Base-by-base conservation (phyloP, 2,329 filamentous ascomycete species). In the Colletotrichum tropicale region DNA sequence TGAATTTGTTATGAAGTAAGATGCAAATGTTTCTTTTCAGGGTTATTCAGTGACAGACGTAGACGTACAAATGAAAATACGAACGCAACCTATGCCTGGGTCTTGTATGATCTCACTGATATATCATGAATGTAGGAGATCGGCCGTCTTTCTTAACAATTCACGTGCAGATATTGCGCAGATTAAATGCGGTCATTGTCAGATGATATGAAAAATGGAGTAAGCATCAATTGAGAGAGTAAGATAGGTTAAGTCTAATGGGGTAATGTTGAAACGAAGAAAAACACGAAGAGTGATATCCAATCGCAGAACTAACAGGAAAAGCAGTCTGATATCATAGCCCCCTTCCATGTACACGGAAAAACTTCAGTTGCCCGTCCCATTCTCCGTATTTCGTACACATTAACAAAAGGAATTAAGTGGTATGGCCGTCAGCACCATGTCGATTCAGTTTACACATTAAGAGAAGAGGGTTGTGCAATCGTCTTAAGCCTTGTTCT, bases 271-370 rank as follows among this genome's bases (percentile, higher is more conserved):
- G 66, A 74, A 61, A 30, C 15, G 34, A 74, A 75, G 6, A 70
- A 32, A 56, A 26, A 36, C 10, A 55, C 26, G 15, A 30, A 32
- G n/a, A 24, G 30, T 64, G 38, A 64, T 65, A 55, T 69, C 60
- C 38, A 56, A 9, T 18, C 16, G 38, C 38, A 18, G 18, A n/a
- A 55, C 52, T 38, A 16, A 43, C 18, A n/a, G 38, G 30, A 43
- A 70, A 65, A 43, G 26, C 60, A 71, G 56, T 38, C n/a, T 64
- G 70, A 73, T 75, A 75, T 75, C 73, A 65, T 68, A 13, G n/a
- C 43, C 34, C 6, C 34, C 36, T 56, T 56, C 16, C 43, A 34
- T 28, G 5, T 36, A 65, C 64, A 73, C 43, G 43, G 43, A 13
- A 48, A 70, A 65, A 75, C 21, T 28, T 48, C 7, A 68, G 48